Percentiles rank a stretch among this genome's conserved stretches.
phyloP scores from a whole-genome alignment of 2,329 filamentous ascomycete species.

The Cylindrodendrum hubeiense region DNA sequence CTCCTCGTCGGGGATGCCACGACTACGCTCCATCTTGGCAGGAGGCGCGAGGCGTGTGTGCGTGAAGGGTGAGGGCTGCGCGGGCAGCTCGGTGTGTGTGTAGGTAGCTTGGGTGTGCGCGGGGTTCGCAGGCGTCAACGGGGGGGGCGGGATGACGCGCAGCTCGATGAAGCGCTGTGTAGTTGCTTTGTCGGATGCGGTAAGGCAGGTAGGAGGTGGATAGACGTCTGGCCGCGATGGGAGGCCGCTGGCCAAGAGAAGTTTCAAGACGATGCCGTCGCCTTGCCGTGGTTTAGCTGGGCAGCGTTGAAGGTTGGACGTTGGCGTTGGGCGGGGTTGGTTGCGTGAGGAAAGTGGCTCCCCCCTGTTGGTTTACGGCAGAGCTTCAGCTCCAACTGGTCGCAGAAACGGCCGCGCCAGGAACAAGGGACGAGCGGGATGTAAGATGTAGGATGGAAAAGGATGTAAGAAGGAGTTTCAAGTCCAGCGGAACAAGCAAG shows the following conservation, averaged over 20 bases:
- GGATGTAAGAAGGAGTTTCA: conserved; percentile 12
- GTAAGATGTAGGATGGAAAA: conserved; percentile 4
- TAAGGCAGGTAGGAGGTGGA: neutral
- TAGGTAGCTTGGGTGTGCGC: conserved; percentile 6
- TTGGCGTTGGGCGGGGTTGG: conserved; percentile 41
- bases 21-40: conserved; percentile 63
- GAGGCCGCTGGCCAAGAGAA: conserved; percentile 7
- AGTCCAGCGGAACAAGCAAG: conserved; percentile 4
- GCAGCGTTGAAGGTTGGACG: conserved; percentile 5
- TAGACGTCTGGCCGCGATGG: neutral
- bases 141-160: conserved; percentile 13
- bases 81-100: conserved; percentile 5
- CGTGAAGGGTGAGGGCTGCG: neutral
- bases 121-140: conserved; percentile 13
- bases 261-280: conserved; percentile 14
- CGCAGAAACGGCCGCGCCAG: conserved; percentile 47
- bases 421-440: conserved; percentile 30
- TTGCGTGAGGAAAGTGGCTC: conserved; percentile 29
- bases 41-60: conserved; percentile 6
- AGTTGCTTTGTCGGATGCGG: conserved; percentile 12
- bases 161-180: conserved; percentile 5
- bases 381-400: conserved; percentile 39
- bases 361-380: conserved; percentile 29
- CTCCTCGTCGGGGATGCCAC: conserved; percentile 82
- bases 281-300: conserved; percentile 3